phyloP scores from a whole-genome alignment of 2,329 filamentous ascomycete species.

The Xylariaceae sp. region DNA sequence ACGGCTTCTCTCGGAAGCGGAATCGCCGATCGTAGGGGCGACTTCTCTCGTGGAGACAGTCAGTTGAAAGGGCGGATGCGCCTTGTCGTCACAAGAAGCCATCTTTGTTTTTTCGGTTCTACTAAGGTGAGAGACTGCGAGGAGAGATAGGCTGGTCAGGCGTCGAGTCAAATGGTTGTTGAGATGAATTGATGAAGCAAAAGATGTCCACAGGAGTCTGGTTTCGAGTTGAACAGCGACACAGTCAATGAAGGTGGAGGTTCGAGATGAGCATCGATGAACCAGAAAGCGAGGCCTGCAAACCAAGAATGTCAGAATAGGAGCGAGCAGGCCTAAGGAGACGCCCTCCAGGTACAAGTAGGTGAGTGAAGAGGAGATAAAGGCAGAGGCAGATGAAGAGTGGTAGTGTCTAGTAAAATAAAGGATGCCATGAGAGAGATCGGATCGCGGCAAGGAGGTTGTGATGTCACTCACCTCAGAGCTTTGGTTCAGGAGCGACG shows the following conservation, averaged over 20 bases:
- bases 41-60: slow-evolving; percentile 22
- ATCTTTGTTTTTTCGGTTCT: slow-evolving; percentile 12
- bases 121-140: background rate
- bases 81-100: slow-evolving; percentile 15
- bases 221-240: background rate
- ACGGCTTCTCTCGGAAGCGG: slow-evolving; percentile 20
- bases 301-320: slow-evolving; percentile 9
- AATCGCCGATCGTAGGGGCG: slow-evolving; percentile 7
- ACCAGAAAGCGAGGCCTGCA: slow-evolving; percentile 8
- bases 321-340: background rate
- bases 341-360: background rate
- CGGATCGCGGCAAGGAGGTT: background rate
- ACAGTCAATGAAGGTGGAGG: slow-evolving; percentile 3
- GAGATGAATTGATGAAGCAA: slow-evolving; percentile 14
- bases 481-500: slow-evolving; percentile 4
- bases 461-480: slow-evolving; percentile 1
- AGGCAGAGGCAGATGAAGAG: too few relatives aligned
- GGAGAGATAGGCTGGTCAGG: background rate
- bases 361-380: background rate
- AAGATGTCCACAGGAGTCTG: background rate
- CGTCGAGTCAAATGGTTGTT: background rate
- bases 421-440: background rate
- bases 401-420: too few relatives aligned
- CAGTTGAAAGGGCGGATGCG: slow-evolving; percentile 18
- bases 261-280: slow-evolving; percentile 3